phyloP scores from a whole-genome alignment of 192 early-diverging fungal species.

The Gryganskiella cystojenkinii region DNA sequence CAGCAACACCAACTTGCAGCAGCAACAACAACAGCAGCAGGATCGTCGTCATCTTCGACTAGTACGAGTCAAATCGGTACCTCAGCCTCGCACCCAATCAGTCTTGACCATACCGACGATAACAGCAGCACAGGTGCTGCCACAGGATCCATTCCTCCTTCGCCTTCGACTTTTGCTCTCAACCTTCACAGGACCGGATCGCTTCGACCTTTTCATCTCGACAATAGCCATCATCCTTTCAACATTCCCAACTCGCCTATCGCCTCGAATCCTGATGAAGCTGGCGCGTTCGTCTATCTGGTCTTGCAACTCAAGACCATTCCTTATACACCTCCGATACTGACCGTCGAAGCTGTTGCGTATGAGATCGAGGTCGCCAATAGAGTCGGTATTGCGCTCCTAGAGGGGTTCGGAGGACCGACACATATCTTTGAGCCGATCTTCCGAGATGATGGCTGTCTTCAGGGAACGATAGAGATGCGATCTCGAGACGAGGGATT shows the following conservation, averaged over 20 bases:
- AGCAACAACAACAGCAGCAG: neutral
- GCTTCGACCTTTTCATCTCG: conserved; percentile 4
- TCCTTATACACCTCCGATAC: conserved; percentile 47
- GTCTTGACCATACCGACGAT: conserved; percentile 41
- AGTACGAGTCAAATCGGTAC: conserved; percentile 13
- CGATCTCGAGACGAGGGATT: conserved; percentile 35
- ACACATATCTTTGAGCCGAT: conserved; percentile 19
- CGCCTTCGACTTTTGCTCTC: conserved; percentile 13
- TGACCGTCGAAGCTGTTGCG: conserved; percentile 48
- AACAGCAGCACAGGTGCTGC: neutral
- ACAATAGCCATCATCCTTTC: too few relatives aligned
- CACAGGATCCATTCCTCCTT: conserved; percentile 7
- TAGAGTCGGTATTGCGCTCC: conserved; percentile 28
- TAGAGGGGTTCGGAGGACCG: conserved; percentile 26
- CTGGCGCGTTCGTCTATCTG: conserved; percentile 47
- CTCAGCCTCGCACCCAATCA: conserved; percentile 40
- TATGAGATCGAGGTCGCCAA: conserved; percentile 50
- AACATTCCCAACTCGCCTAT: conserved; percentile 41
- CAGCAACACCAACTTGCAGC: conserved; percentile 9
- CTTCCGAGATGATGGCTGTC: conserved; percentile 45
- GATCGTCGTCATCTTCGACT: conserved; percentile 1
- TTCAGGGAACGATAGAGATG: conserved; percentile 28
- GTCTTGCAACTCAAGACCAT: conserved; percentile 47
- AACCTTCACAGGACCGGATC: neutral
- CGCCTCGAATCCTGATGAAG: conserved; percentile 44